phyloP scores from a whole-genome alignment of 1,284 basidiomycete genomes.

The Melampsora americana region DNA sequence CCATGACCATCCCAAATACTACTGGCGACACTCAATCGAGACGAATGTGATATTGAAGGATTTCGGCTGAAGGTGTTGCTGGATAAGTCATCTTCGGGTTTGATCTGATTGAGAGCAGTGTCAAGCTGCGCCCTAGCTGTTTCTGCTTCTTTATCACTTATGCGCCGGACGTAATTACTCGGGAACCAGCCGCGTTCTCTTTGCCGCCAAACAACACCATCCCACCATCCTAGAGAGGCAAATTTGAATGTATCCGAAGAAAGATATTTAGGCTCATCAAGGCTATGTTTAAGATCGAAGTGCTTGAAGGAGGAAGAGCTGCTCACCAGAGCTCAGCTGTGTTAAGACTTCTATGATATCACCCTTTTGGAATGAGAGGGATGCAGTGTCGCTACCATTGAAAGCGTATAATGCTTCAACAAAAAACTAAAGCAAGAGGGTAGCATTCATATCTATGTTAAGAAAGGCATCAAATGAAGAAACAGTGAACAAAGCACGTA shows the following conservation, averaged over 20 bases:
- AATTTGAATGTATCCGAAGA: neutral
- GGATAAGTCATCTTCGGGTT: neutral
- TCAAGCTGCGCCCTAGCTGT: slow-evolving; percentile 52
- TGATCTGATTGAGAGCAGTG: slow-evolving; percentile 1
- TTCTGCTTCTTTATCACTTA: slow-evolving; percentile 68
- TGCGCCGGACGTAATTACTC: slow-evolving; percentile 81
- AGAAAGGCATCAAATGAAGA: neutral
- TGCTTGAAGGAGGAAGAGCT: neutral
- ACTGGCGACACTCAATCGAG: slow-evolving; percentile 14
- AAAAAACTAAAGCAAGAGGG: slow-evolving; percentile 60
- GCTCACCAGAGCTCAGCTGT: slow-evolving; percentile 66
- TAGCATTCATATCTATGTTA: neutral
- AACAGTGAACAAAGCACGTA: neutral
- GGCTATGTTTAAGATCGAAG: neutral
- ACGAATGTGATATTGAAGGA: slow-evolving; percentile 3
- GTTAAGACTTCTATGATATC: slow-evolving; percentile 93
- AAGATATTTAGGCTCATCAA: neutral
- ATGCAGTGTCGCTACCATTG: slow-evolving; percentile 67
- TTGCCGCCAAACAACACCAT: slow-evolving; percentile 71
- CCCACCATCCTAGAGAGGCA: slow-evolving; percentile 78
- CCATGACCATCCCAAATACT: slow-evolving; percentile 12
- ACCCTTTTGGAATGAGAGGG: slow-evolving; percentile 77
- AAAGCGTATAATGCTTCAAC: slow-evolving; percentile 92
- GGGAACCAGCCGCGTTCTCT: slow-evolving; percentile 95
- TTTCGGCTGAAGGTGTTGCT: slow-evolving; percentile 6